Evolutionary conservation across 257 asterid genomes (phyloP).

Genomic region (Ophiorrhiza pumila): DNA sequence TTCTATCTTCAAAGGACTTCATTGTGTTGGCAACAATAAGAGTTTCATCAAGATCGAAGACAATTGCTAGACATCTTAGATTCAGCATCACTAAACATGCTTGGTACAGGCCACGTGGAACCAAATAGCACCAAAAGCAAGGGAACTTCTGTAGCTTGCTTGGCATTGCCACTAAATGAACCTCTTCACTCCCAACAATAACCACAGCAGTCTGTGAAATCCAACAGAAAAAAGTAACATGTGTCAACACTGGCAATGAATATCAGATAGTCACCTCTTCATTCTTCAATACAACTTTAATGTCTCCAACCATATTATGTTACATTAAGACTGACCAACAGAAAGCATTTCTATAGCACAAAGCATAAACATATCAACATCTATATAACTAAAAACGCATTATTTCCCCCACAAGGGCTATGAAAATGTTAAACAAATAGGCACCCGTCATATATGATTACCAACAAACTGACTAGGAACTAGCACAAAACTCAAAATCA

Average conservation of each 20-base stretch:
- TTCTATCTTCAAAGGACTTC: constrained; percentile 97
- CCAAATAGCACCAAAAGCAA: constrained; percentile 94
- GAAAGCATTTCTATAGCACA: background rate
- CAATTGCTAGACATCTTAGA: constrained; percentile 80
- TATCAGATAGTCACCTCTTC: background rate
- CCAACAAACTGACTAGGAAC: background rate
- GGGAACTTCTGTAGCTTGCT: constrained; percentile 91
- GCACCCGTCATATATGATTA: no score
- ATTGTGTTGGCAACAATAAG: constrained; percentile 97
- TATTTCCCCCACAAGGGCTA: background rate
- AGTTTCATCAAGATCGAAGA: constrained; percentile 96
- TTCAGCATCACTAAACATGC: constrained; percentile 80
- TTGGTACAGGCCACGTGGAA: constrained; percentile 64
- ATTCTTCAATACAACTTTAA: background rate
- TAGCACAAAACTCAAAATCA: background rate
- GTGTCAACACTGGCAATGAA: constrained; percentile 10
- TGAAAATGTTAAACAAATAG: background rate
- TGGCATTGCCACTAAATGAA: constrained; percentile 98
- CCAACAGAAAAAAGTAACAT: constrained; percentile 18
- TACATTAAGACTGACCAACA: background rate
- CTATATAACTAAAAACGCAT: background rate
- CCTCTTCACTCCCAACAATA: constrained; percentile 68
- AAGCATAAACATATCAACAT: background rate
- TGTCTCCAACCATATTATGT: background rate
- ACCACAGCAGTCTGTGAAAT: constrained; percentile 83